Percentiles rank a stretch among this genome's conserved stretches.
phyloP scores from a whole-genome alignment of 495 filamentous ascomycete species.

The Xylaria longipes region DNA sequence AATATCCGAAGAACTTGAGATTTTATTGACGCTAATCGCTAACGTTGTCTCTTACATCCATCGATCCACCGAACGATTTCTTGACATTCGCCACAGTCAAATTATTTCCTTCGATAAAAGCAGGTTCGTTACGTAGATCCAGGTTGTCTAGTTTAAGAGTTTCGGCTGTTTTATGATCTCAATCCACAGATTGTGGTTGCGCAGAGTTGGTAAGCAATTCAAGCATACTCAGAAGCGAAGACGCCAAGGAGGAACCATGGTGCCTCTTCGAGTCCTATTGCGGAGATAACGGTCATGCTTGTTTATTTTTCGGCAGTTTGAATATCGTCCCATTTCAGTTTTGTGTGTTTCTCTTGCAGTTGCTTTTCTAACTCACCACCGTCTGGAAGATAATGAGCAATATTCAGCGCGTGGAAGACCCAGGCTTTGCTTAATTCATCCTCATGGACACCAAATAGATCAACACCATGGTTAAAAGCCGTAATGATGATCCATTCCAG shows the following conservation, averaged over 20 bases:
- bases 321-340: constrained; percentile 52
- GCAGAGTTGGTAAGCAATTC: not conserved
- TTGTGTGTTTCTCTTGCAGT: constrained; percentile 61
- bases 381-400: constrained; percentile 64
- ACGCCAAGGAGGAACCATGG: not conserved
- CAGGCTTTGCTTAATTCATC: constrained; percentile 66
- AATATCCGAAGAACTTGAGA: not conserved
- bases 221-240: not conserved
- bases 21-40: not conserved
- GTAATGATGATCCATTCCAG: constrained; percentile 78
- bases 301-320: not conserved
- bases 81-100: not conserved
- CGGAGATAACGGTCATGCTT: too few relatives aligned
- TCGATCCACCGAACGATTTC: not conserved
- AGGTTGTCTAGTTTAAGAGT: not conserved
- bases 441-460: constrained; percentile 66
- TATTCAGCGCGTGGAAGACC: constrained; percentile 68
- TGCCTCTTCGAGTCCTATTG: not conserved
- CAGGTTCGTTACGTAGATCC: not conserved
- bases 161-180: not conserved
- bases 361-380: constrained; percentile 56
- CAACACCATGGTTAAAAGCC: constrained; percentile 78
- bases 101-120: not conserved
- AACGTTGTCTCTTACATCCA: not conserved
- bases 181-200: not conserved